Evolutionary conservation across 108 stramenopile species (phyloP).

Genomic region (Licmophora abbreviata): DNA sequence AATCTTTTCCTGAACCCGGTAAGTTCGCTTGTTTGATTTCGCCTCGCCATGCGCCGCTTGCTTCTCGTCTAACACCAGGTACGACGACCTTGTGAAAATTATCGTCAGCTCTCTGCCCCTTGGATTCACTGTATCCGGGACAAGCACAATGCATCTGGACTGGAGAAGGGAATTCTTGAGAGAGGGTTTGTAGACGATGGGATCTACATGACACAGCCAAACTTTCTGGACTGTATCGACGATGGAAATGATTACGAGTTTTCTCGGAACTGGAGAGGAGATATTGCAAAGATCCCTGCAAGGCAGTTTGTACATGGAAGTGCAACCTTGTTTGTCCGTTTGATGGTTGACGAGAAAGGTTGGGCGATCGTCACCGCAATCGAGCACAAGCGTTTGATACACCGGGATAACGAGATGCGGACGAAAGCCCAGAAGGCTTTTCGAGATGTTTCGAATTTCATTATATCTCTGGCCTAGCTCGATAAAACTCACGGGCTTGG

Average conservation of each 20-base stretch:
- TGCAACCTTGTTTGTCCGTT: slow-evolving; percentile 59
- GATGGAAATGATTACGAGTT: slow-evolving; percentile 55
- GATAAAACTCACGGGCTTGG: no score
- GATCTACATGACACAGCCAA: slow-evolving; percentile 50
- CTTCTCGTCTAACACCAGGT: slow-evolving; percentile 4
- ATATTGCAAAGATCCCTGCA: slow-evolving; percentile 31
- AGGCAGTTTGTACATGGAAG: slow-evolving; percentile 71
- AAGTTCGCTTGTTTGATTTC: slow-evolving; percentile 6
- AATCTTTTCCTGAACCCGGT: slow-evolving; percentile 62
- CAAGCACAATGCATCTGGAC: slow-evolving; percentile 23
- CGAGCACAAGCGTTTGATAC: slow-evolving; percentile 12
- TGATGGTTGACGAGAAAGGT: slow-evolving; percentile 37
- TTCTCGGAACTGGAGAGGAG: slow-evolving; percentile 30
- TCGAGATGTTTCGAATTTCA: no score
- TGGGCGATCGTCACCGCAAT: slow-evolving; percentile 27
- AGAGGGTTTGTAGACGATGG: slow-evolving; percentile 80
- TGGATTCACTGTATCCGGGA: slow-evolving; percentile 35
- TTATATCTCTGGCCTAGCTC: no score
- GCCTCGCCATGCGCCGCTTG: not conserved
- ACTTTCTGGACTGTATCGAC: slow-evolving; percentile 40
- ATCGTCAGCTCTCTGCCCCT: slow-evolving; percentile 50
- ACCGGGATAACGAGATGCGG: not conserved
- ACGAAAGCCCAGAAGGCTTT: no score
- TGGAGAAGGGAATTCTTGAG: slow-evolving; percentile 35
- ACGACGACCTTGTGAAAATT: no score